Conservation (phyloP, 164 flowering plant genomes). For the Vitis rotundifolia region DNA sequence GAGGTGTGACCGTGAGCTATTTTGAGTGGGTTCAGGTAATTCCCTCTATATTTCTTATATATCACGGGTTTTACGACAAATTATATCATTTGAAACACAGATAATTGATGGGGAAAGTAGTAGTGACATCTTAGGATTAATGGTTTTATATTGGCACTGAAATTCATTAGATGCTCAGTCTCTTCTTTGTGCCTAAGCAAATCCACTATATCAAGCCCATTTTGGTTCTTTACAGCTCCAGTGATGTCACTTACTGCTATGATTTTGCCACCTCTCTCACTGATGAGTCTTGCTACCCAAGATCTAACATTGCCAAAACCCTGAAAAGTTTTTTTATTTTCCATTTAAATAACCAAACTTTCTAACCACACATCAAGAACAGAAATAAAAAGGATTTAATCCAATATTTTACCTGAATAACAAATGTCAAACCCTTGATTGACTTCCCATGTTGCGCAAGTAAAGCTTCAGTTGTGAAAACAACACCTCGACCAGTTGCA, state of each 20-base stretch:
- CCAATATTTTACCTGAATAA: conserved; percentile 33
- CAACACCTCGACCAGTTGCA: conserved; percentile 88
- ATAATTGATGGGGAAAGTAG: background rate
- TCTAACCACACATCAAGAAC: background rate
- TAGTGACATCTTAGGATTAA: background rate
- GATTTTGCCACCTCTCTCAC: conserved; percentile 73
- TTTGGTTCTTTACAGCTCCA: conserved; percentile 57
- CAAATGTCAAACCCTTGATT: conserved; percentile 46
- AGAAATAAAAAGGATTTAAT: background rate
- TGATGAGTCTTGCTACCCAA: conserved; percentile 74
- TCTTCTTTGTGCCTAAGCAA: conserved; percentile 54
- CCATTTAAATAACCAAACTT: no score
- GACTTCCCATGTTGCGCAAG: conserved; percentile 76
- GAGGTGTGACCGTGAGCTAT: conserved; percentile 78
- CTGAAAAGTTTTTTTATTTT: conserved; percentile 20
- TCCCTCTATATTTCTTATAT: no score
- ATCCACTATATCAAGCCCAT: conserved; percentile 60
- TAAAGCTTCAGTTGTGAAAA: conserved; percentile 72
- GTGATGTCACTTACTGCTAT: conserved; percentile 80
- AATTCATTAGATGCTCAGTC: conserved; percentile 42
- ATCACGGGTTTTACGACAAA: no score
- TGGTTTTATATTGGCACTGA: conserved; percentile 29
- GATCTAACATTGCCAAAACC: conserved; percentile 88
- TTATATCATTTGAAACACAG: background rate
- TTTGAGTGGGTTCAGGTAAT: conserved; percentile 77